Evolutionary conservation across 108 stramenopile genomes (phyloP), one percentile per base, ranked within the genome.

Genomic region (Nitzschia inconspicua): DNA sequence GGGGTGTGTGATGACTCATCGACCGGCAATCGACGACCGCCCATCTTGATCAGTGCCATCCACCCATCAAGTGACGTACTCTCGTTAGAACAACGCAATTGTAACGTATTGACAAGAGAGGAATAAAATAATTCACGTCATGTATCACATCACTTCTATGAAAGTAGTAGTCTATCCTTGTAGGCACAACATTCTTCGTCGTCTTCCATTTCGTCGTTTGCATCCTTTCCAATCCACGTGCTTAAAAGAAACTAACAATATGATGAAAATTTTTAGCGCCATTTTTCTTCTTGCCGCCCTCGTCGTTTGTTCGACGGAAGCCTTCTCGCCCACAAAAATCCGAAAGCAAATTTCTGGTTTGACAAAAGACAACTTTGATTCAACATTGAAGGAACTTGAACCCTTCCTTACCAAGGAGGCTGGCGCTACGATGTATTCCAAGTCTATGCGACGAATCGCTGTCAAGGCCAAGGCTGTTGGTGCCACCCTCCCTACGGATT

Each of bases 391-490:
- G n/a, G 70, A 73, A 24, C 53, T 86, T 25, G 80, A 82, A 54
- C 72, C 78, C 0, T 86, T 75, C 60, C 72, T 86, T 4, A 36
- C 66, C 34, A 43, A 77, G 23, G 78, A 86, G 16, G 80, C 84
- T 16, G 84, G 84, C 11, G 53, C 39, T 24, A 64, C 66, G 20
- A 51, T 86, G 24, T 80, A 86, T 66, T 43, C 49, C 43, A 86
- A 86, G 68, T 73, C 68, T 25, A 54, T 86, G 67, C 54, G 64
- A 20, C 48, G 84, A 32, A 78, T 86, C 44, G 41, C 24, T 10
- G 32, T 19, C 0, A 37, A 57, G 40, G 80, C 77, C 24, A 72
- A 67, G 50, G 63, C 43, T 27, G 54, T 86, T 35, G 84, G 80
- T 31, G 66, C 56, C 18, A 58, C 49, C 7, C 46, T 82, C 1